Percentiles rank a stretch among this genome's conserved stretches.
phyloP scores from a whole-genome alignment of 768 basidiomycete species.

The Xerocomellus amylosporus region DNA sequence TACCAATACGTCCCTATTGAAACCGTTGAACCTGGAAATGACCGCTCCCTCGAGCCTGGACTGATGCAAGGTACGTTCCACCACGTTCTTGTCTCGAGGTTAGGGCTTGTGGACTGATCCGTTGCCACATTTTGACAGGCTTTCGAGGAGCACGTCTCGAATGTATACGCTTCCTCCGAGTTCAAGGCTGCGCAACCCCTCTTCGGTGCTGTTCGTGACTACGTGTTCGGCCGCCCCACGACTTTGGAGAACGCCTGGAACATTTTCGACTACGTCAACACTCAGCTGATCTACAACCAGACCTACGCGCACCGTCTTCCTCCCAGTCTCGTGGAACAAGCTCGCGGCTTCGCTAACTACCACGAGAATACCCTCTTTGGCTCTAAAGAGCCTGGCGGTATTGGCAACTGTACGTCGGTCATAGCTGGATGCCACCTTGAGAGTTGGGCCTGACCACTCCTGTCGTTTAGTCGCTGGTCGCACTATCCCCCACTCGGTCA shows the following conservation, averaged over 20 bases:
- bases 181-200: slow-evolving; percentile 64
- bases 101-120: slow-evolving; percentile 10
- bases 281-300: slow-evolving; percentile 76
- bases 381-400: slow-evolving; percentile 52
- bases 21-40: slow-evolving; percentile 82
- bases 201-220: slow-evolving; percentile 65
- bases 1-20: slow-evolving; percentile 89
- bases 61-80: slow-evolving; percentile 48
- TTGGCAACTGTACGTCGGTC: slow-evolving; percentile 72
- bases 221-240: slow-evolving; percentile 64
- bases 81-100: neutral
- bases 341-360: slow-evolving; percentile 71
- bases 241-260: slow-evolving; percentile 76
- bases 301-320: slow-evolving; percentile 77
- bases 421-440: neutral
- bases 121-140: slow-evolving; percentile 36
- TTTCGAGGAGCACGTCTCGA: slow-evolving; percentile 61
- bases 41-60: slow-evolving; percentile 83
- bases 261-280: slow-evolving; percentile 74
- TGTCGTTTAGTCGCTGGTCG: slow-evolving; percentile 68
- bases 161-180: slow-evolving; percentile 57
- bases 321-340: slow-evolving; percentile 71
- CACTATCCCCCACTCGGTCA: slow-evolving; percentile 69
- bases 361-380: slow-evolving; percentile 79
- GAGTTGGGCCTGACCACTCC: slow-evolving; percentile 6